phyloP scores from a whole-genome alignment of 495 filamentous ascomycete genomes.

The Tuber calosporum region DNA sequence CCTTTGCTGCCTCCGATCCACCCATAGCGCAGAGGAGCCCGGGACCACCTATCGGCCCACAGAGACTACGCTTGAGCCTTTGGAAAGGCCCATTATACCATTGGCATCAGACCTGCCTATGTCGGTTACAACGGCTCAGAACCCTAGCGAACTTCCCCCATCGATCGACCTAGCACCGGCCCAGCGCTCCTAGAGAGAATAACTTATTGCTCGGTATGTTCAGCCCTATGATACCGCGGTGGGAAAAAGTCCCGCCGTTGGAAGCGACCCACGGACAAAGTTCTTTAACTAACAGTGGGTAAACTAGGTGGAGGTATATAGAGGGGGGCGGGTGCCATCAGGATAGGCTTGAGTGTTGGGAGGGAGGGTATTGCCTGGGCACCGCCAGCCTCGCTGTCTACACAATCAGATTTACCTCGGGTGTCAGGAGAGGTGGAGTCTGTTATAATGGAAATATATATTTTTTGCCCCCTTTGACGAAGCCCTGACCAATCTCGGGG shows the following conservation, averaged over 20 bases:
- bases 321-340: neutral
- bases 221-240: neutral
- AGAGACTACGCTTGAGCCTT: neutral
- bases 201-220: neutral
- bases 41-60: rapidly evolving
- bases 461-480: neutral
- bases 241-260: neutral
- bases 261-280: neutral
- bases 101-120: neutral
- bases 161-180: neutral
- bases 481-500: neutral
- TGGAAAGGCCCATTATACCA: neutral
- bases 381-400: neutral
- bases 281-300: neutral
- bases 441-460: neutral
- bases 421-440: neutral
- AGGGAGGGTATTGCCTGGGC: neutral
- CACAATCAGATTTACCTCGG: neutral
- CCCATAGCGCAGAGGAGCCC: neutral
- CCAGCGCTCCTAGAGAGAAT: neutral
- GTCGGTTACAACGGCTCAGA: neutral
- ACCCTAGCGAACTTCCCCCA: neutral
- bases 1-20: neutral
- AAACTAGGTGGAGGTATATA: neutral
- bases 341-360: neutral